Conservation (phyloP, 1,284 basidiomycete genomes). For the Pseudozyma thailandica region DNA sequence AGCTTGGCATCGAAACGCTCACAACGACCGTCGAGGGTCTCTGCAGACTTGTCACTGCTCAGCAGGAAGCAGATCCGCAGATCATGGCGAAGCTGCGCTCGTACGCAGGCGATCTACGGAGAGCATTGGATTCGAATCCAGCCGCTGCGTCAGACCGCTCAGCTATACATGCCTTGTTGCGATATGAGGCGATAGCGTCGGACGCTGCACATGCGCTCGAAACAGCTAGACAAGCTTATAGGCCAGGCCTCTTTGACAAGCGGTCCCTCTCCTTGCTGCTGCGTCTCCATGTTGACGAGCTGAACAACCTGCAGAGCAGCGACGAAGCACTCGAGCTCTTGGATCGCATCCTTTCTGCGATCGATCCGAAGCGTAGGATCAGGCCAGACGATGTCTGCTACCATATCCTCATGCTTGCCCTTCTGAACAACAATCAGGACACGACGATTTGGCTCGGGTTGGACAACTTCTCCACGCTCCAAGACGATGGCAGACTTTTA, state of each 20-base stretch:
- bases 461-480: not conserved
- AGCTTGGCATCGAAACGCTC: conserved; percentile 17
- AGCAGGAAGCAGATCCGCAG: not conserved
- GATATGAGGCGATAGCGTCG: conserved; percentile 21
- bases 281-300: conserved; percentile 23
- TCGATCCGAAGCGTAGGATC: conserved; percentile 17
- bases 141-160: conserved; percentile 2
- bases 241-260: conserved; percentile 1
- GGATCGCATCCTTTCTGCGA: conserved; percentile 12
- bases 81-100: conserved; percentile 4
- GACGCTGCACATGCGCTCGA: conserved; percentile 28
- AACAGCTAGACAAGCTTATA: conserved; percentile 11
- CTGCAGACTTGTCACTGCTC: not conserved
- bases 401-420: conserved; percentile 26
- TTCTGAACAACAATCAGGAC: conserved; percentile 7
- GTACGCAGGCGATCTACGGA: conserved; percentile 18
- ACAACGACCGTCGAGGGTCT: conserved; percentile 21
- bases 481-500: not conserved
- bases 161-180: conserved; percentile 36
- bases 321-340: conserved; percentile 53
- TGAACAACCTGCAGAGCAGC: conserved; percentile 35
- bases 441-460: not conserved
- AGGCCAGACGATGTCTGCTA: conserved; percentile 22
- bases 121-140: conserved; percentile 1
- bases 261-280: conserved; percentile 25